These are phyloP conservation scores for Globisporangium spinosum DNA, from an alignment of 352 stramenopile genomes.

Conservation along the genomic window DNA sequence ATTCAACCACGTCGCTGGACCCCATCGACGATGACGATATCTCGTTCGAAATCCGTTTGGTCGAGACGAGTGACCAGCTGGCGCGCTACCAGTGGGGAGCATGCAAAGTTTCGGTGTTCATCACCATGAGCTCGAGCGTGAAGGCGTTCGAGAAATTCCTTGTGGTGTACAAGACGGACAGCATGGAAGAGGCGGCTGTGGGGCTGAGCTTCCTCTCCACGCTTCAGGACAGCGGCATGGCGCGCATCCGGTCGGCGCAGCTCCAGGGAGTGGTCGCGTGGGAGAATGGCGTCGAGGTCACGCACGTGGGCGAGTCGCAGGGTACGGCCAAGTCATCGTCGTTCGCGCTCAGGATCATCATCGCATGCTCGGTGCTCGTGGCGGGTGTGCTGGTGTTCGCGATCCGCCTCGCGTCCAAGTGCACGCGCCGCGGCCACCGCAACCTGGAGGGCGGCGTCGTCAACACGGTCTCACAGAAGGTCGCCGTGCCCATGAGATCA, in stretches of 20 bases:
- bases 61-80: constrained; percentile 26
- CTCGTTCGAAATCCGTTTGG: constrained; percentile 31
- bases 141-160: constrained; percentile 40
- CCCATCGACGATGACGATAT: constrained; percentile 14
- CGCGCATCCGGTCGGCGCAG: constrained; percentile 31
- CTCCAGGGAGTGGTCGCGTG: constrained; percentile 34
- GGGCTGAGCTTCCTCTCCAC: constrained; percentile 26
- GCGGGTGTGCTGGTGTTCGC: constrained; percentile 29
- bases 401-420: constrained; percentile 29
- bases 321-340: constrained; percentile 17
- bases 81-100: constrained; percentile 36
- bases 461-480: constrained; percentile 22
- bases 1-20: neutral
- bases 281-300: constrained; percentile 35
- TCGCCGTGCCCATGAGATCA: constrained; percentile 24
- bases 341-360: constrained; percentile 26
- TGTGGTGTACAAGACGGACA: constrained; percentile 30
- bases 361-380: constrained; percentile 29
- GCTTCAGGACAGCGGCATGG: constrained; percentile 28
- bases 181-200: constrained; percentile 11
- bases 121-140: constrained; percentile 35
- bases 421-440: constrained; percentile 17
- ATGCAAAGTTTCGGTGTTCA: constrained; percentile 31
- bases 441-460: constrained; percentile 25
- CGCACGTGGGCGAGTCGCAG: constrained; percentile 27